Evolutionary conservation across 306 rosid genomes (phyloP).

Genomic region (Fagus sylvatica): DNA sequence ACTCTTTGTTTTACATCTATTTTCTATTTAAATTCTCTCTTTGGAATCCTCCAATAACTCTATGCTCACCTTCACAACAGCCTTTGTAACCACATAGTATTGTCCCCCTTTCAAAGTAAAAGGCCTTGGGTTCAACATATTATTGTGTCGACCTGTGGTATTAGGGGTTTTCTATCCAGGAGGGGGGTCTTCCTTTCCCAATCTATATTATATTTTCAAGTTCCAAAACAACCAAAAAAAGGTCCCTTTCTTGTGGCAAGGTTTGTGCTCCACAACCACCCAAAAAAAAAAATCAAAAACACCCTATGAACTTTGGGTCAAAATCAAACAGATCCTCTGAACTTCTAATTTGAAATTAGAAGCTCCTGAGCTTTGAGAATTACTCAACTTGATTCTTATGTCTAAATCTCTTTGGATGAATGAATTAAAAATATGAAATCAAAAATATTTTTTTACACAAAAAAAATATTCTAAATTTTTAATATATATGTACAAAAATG

Average conservation of each 20-base stretch:
- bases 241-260: background rate
- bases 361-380: no score
- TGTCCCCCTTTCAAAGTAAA: background rate
- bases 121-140: background rate
- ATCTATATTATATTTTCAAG: background rate
- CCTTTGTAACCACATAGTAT: background rate
- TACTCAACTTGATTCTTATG: no score
- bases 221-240: background rate
- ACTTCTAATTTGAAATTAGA: no score
- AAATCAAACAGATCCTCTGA: no score
- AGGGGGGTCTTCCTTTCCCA: background rate
- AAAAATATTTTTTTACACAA: no score
- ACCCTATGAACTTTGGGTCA: no score
- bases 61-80: background rate
- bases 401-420: no score
- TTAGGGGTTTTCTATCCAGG: background rate
- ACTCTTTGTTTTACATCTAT: background rate
- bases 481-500: no score
- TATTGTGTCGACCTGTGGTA: background rate
- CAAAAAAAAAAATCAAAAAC: no score
- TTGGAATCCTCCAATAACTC: background rate
- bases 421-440: no score
- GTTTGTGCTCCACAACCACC: background rate
- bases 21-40: background rate
- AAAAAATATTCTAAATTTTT: no score